These are phyloP conservation scores for Arachnomyces sp. DNA, from an alignment of 2,329 filamentous ascomycete genomes.

Conservation along the genomic window DNA sequence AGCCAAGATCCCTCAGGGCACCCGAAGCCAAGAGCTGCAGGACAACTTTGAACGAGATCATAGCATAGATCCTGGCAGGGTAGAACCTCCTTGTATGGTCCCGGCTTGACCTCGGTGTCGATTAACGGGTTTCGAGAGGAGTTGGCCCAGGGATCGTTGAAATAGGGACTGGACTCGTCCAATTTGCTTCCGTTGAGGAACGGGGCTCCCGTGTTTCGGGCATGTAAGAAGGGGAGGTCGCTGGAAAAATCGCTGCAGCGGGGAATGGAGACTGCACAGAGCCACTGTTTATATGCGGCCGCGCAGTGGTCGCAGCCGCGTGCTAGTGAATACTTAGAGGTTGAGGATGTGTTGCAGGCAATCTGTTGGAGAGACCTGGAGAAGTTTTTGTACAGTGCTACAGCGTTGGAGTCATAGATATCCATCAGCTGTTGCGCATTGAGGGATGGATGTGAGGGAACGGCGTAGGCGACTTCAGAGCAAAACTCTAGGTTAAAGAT, in stretches of 20 bases:
- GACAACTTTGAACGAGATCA: constrained; percentile 76
- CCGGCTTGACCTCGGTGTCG: constrained; percentile 63
- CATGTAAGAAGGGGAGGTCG: constrained; percentile 49
- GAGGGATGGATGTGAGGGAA: constrained; percentile 69
- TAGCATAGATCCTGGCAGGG: constrained; percentile 87
- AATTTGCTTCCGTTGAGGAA: constrained; percentile 63
- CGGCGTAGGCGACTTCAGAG: constrained; percentile 79
- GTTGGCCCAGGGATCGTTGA: constrained; percentile 33
- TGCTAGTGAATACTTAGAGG: constrained; percentile 73
- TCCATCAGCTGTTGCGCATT: constrained; percentile 55
- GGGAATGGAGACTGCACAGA: constrained; percentile 87
- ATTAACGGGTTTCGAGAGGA: constrained; percentile 65
- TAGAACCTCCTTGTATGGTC: constrained; percentile 87
- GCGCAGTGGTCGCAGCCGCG: constrained; percentile 69
- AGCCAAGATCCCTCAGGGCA: constrained; percentile 57
- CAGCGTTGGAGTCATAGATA: constrained; percentile 73
- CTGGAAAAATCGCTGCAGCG: constrained; percentile 78
- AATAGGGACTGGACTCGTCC: not conserved
- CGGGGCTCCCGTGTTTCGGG: constrained; percentile 62
- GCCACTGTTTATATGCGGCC: constrained; percentile 82
- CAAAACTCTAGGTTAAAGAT: constrained; percentile 86
- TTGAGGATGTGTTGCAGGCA: constrained; percentile 68
- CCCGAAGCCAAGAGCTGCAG: constrained; percentile 63
- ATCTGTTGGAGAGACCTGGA: constrained; percentile 74
- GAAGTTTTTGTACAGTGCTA: constrained; percentile 66